Evolutionary conservation across 305 asterid species (phyloP).

Genomic region (Fraxinus xanthoxyloides): DNA sequence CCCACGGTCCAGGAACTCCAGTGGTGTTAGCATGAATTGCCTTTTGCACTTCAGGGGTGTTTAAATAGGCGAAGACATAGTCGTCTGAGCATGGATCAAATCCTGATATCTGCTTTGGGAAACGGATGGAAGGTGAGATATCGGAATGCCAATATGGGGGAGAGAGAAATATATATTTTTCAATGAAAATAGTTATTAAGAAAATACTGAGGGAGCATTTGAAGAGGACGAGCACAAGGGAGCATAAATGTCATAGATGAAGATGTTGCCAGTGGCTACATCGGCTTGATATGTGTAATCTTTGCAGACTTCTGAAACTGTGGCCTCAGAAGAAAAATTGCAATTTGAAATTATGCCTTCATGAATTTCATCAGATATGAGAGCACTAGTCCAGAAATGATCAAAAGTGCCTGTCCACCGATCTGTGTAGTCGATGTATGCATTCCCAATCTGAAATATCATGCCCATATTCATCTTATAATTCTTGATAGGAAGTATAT

Average conservation of each 20-base stretch:
- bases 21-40: conserved; percentile 32
- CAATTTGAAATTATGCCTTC: conserved; percentile 27
- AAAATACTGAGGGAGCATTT: conserved; percentile 23
- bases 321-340: conserved; percentile 12
- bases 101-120: conserved; percentile 3
- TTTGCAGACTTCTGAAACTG: conserved; percentile 24
- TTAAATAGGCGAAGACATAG: conserved; percentile 28
- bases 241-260: conserved; percentile 34
- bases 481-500: neutral
- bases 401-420: conserved; percentile 28
- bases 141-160: neutral
- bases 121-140: neutral
- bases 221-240: conserved; percentile 26
- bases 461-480: neutral
- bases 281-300: conserved; percentile 3
- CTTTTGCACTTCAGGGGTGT: conserved; percentile 33
- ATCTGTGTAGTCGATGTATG: conserved; percentile 26
- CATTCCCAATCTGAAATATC: conserved; percentile 41
- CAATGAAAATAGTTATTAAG: neutral
- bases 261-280: conserved; percentile 17
- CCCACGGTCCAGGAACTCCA: conserved; percentile 29
- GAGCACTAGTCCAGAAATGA: conserved; percentile 40
- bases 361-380: conserved; percentile 40
- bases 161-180: neutral
- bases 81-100: conserved; percentile 32